These are phyloP conservation scores for Xerocomus potaroensis DNA, from an alignment of 768 basidiomycete genomes.

Conservation along the genomic window DNA sequence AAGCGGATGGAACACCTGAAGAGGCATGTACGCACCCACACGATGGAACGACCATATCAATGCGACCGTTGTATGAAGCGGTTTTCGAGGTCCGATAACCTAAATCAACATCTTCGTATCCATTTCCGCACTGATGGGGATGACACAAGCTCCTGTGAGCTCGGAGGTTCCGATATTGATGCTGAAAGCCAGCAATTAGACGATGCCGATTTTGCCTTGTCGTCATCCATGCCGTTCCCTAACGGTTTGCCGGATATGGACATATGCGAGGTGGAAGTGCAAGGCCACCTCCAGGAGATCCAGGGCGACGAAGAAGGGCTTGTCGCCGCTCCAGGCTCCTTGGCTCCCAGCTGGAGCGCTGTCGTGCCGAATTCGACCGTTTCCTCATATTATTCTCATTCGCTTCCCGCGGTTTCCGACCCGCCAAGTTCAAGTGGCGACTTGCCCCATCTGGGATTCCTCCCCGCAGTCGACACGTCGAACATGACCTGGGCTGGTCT, in stretches of 20 bases:
- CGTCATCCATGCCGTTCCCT: slow-evolving; percentile 24
- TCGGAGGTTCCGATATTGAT: slow-evolving; percentile 25
- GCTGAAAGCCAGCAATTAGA: slow-evolving; percentile 34
- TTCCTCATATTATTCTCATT: slow-evolving; percentile 22
- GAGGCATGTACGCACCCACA: slow-evolving; percentile 84
- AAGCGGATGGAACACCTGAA: slow-evolving; percentile 92
- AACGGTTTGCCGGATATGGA: slow-evolving; percentile 42
- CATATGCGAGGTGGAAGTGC: slow-evolving; percentile 60
- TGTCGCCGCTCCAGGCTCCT: slow-evolving; percentile 30
- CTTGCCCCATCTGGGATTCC: slow-evolving; percentile 18
- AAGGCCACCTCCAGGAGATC: slow-evolving; percentile 51
- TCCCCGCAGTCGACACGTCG: slow-evolving; percentile 20
- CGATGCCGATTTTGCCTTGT: slow-evolving; percentile 28
- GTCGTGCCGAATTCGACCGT: slow-evolving; percentile 16
- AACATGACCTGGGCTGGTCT: slow-evolving; percentile 24
- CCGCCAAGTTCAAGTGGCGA: slow-evolving; percentile 17
- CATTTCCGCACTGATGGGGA: slow-evolving; percentile 44
- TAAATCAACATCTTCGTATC: slow-evolving; percentile 81
- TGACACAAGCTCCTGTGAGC: slow-evolving; percentile 25
- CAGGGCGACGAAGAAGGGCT: slow-evolving; percentile 57
- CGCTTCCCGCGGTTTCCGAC: slow-evolving; percentile 12
- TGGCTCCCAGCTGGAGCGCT: slow-evolving; percentile 14
- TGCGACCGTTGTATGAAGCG: slow-evolving; percentile 73
- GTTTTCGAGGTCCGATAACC: slow-evolving; percentile 87
- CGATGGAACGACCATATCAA: slow-evolving; percentile 79